phyloP scores from a whole-genome alignment of 1,284 basidiomycete genomes.

The Austroboletus niveus region DNA sequence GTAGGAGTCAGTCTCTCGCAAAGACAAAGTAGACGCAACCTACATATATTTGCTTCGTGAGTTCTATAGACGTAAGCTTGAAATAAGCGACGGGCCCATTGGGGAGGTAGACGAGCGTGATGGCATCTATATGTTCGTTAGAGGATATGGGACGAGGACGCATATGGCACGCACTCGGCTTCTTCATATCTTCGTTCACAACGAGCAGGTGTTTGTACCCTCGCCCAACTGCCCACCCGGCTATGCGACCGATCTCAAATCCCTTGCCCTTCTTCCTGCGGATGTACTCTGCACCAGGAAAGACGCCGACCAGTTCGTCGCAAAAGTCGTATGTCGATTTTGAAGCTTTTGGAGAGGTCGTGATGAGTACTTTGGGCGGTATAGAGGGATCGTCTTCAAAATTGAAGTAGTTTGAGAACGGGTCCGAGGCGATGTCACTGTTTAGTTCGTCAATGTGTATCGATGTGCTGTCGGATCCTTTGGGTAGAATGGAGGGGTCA shows the following conservation, averaged over 20 bases:
- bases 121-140: slow-evolving; percentile 58
- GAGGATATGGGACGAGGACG: slow-evolving; percentile 3
- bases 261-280: slow-evolving; percentile 89
- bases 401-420: slow-evolving; percentile 70
- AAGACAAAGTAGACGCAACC: slow-evolving; percentile 25
- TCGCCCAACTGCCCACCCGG: slow-evolving; percentile 89
- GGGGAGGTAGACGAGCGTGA: slow-evolving; percentile 90
- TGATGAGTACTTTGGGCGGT: slow-evolving; percentile 86
- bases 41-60: slow-evolving; percentile 86
- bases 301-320: slow-evolving; percentile 87
- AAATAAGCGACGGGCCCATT: slow-evolving; percentile 95
- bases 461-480: slow-evolving; percentile 32
- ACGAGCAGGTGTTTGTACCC: slow-evolving; percentile 89
- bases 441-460: slow-evolving; percentile 54
- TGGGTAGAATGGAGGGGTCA: slow-evolving; percentile 76
- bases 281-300: slow-evolving; percentile 95
- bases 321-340: slow-evolving; percentile 86
- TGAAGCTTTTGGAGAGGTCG: slow-evolving; percentile 86
- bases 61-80: slow-evolving; percentile 86
- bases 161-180: slow-evolving; percentile 68
- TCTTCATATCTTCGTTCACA: slow-evolving; percentile 93
- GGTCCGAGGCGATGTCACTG: slow-evolving; percentile 68
- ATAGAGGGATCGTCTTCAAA: slow-evolving; percentile 59
- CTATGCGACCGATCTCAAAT: slow-evolving; percentile 91
- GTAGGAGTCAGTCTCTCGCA: slow-evolving; percentile 10